These are phyloP conservation scores for Stygiomarasmius scandens DNA, from an alignment of 1,284 basidiomycete genomes.

Conservation along the genomic window DNA sequence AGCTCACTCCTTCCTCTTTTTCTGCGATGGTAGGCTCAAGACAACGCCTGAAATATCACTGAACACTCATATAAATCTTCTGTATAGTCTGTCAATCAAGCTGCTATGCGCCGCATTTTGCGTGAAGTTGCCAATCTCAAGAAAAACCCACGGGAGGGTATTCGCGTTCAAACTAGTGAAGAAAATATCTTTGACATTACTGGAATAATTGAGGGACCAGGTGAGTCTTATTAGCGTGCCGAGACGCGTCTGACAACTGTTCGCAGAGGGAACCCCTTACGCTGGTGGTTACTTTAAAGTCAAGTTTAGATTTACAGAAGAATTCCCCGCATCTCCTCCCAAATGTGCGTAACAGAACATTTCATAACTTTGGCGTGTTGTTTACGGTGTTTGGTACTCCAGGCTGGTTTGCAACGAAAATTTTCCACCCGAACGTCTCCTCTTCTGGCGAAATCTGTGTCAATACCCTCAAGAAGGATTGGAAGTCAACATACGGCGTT, in stretches of 20 bases:
- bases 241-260: constrained; percentile 31
- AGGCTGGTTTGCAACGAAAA: constrained; percentile 92
- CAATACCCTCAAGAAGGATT: constrained; percentile 96
- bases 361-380: constrained; percentile 1
- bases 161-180: constrained; percentile 81
- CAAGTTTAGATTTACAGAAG: constrained; percentile 84
- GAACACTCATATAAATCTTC: neutral
- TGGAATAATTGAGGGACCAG: constrained; percentile 80
- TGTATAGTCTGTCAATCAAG: constrained; percentile 41
- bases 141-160: constrained; percentile 84
- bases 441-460: constrained; percentile 92
- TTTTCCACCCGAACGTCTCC: constrained; percentile 97
- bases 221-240: constrained; percentile 42
- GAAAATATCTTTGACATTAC: constrained; percentile 84
- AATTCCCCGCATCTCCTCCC: constrained; percentile 89
- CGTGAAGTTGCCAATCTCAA: constrained; percentile 81
- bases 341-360: constrained; percentile 67
- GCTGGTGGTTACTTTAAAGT: constrained; percentile 89
- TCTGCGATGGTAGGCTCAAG: neutral
- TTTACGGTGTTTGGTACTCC: constrained; percentile 10
- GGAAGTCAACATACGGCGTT: constrained; percentile 92
- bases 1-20: neutral
- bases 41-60: neutral
- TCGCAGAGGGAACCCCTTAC: constrained; percentile 86
- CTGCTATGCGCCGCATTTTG: constrained; percentile 77